Base-by-base conservation (phyloP, 306 rosid species). In the Ormosia semicastrata region DNA sequence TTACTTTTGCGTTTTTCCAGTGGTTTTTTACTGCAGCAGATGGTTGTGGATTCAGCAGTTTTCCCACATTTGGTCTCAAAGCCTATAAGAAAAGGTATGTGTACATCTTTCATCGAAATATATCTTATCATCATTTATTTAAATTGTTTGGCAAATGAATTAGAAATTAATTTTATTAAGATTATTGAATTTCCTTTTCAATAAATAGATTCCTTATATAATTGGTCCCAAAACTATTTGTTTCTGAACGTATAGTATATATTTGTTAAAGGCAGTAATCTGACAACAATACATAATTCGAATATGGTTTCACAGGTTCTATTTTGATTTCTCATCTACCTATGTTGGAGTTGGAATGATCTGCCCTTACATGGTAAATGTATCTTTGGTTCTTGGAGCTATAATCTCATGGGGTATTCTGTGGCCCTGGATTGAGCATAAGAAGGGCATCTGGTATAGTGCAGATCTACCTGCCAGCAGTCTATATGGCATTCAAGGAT, bases 291-390 rank as follows among this genome's bases (percentile, higher is more conserved):
- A 44, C 54, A 50, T 29, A 30, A 47, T 33, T 54, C 58, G 50
- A 6, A 47, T 66, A 52, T 66, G 24, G 44, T 11, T 18, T 18
- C 14, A 43, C 76, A 92, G 97, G 79, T 92, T 90, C 86, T 92
- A 85, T 87, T 92, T 92, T 75, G 93, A 89, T 85, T 91, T 91
- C 74, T 92, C 97, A 41, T 50, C 87, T 24, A 92, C 97, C 7
- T 92, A 92, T 52, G 91, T 91, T 62, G 97, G 97, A 34, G 91
- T 89, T 30, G 97, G 95, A 78, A 89, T 91, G 90, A 89, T 92
- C 32, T 88, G 95, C 87, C 95, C 95, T 17, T 85, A 79, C 85
- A 85, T 89, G 83, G 84, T 90, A 13, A 92, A 92, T 36, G 17
- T 78, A 56, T 92, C 92, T 57, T 71, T 90, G 87, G 89, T 92